Evolutionary conservation across 768 basidiomycete genomes (phyloP).

Genomic region (Podaxis carcinomalis): DNA sequence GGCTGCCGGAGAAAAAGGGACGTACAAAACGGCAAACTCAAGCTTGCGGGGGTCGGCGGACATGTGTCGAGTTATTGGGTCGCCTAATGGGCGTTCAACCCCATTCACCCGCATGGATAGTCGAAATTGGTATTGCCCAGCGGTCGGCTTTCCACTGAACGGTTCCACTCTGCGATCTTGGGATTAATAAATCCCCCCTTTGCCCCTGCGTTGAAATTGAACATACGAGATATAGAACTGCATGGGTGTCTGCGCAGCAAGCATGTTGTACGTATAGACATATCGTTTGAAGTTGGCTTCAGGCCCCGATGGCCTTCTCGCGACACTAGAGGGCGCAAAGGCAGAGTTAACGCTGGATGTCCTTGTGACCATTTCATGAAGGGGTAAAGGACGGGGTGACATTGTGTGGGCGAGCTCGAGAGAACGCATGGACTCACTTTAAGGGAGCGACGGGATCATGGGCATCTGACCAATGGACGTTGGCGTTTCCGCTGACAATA

Average conservation of each 20-base stretch:
- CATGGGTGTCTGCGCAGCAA: conserved; percentile 37
- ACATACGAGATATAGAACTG: conserved; percentile 52
- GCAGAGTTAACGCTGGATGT: not conserved
- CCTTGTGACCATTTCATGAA: not conserved
- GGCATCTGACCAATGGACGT: conserved; percentile 16
- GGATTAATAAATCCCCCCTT: not conserved
- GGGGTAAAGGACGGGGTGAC: conserved; percentile 10
- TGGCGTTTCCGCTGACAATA: not conserved
- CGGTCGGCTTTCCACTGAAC: conserved; percentile 30
- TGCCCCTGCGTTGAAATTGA: not conserved
- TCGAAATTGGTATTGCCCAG: conserved; percentile 48
- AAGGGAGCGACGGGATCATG: conserved; percentile 18
- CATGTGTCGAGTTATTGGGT: conserved; percentile 42
- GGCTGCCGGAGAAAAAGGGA: conserved; percentile 8
- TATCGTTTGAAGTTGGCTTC: conserved; percentile 35
- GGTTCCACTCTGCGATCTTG: conserved; percentile 40
- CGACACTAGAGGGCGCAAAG: conserved; percentile 8
- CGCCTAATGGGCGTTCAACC: conserved; percentile 49
- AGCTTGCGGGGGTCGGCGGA: conserved; percentile 49
- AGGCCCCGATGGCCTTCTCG: conserved; percentile 19
- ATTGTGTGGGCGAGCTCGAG: not conserved
- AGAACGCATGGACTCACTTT: conserved; percentile 17
- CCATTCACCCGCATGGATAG: conserved; percentile 51
- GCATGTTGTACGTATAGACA: conserved; percentile 49
- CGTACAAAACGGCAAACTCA: conserved; percentile 62